Evolutionary conservation across 352 stramenopile genomes (phyloP), one percentile per base, ranked within the genome.

Genomic region (Globisporangium cederbergense): DNA sequence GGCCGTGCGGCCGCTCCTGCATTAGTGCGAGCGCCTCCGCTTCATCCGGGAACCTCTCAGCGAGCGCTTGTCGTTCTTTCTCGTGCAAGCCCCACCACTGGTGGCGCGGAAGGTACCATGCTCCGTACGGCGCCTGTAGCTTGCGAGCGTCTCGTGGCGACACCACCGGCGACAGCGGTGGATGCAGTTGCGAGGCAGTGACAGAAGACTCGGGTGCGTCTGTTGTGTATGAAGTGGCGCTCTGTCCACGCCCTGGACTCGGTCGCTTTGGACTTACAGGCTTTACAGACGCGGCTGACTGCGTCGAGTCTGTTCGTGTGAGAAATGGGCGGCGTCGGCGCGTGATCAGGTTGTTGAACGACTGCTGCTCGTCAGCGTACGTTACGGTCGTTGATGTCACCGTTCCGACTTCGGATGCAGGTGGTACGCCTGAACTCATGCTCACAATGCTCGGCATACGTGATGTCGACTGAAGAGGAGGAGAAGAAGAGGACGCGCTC

Each of bases 21-120:
- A 28, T 28, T 28, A 28, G 25, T 1, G 49, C 18, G 49, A 52
- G 11, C 22, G 38, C 25, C 18, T 40, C 18, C 20, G 38, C 11
- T 38, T 43, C 59, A 2, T 52, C 38, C 43, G 70, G 71, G 30
- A 73, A 73, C n/a, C 65, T 50, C 38, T 82, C 68, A 6, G n/a
- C 51, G 7, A 78, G 61, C 8, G 14, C 60, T 7, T 81, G 69
- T 34, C 74, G 74, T 58, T 85, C 72, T 3, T 66, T 58, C 49
- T 81, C 59, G 45, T 76, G 75, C 47, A 80, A 58, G 3, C 60
- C 43, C 78, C 81, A 88, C 81, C 81, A 90, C 53, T 88, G 63
- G 1, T 68, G 65, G 7, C 70, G 70, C 0, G 81, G 81, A 9
- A 88, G 61, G 51, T 90, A 90, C 81, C 81, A 88, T 22, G 78